Evolutionary conservation across 176 grass and related monocot species (phyloP).

Genomic region (Aegilops sharonensis): DNA sequence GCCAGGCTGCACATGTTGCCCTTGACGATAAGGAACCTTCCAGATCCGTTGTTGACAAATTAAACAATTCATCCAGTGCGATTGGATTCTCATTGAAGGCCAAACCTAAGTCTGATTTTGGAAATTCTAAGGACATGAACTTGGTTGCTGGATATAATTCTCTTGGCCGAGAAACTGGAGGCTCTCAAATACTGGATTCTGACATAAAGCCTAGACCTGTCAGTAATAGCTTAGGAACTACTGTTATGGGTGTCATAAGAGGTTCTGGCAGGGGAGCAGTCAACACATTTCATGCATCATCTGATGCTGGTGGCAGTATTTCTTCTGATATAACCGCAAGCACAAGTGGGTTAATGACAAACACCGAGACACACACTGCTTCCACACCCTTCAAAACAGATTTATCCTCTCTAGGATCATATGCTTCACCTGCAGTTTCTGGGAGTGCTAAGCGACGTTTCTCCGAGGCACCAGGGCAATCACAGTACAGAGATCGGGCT

Average conservation of each 20-base stretch:
- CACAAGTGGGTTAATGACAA: constrained; percentile 25
- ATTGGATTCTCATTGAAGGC: constrained; percentile 42
- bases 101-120: constrained; percentile 64
- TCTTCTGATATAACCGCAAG: constrained; percentile 29
- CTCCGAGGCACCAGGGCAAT: constrained; percentile 79
- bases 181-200: constrained; percentile 46
- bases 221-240: constrained; percentile 63
- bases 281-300: constrained; percentile 53
- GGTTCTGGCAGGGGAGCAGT: constrained; percentile 75
- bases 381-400: constrained; percentile 74
- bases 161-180: constrained; percentile 40
- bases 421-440: constrained; percentile 47
- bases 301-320: constrained; percentile 26
- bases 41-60: constrained; percentile 44
- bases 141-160: constrained; percentile 35
- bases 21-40: constrained; percentile 67
- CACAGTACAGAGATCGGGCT: constrained; percentile 89
- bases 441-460: constrained; percentile 83
- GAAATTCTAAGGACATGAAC: constrained; percentile 39
- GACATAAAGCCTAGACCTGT: constrained; percentile 65
- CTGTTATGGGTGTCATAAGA: constrained; percentile 84
- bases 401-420: constrained; percentile 60
- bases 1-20: constrained; percentile 48
- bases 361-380: constrained; percentile 28
- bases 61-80: constrained; percentile 33